Conservation (phyloP, 2,329 filamentous ascomycete genomes). For the Bipolaris victoriae region DNA sequence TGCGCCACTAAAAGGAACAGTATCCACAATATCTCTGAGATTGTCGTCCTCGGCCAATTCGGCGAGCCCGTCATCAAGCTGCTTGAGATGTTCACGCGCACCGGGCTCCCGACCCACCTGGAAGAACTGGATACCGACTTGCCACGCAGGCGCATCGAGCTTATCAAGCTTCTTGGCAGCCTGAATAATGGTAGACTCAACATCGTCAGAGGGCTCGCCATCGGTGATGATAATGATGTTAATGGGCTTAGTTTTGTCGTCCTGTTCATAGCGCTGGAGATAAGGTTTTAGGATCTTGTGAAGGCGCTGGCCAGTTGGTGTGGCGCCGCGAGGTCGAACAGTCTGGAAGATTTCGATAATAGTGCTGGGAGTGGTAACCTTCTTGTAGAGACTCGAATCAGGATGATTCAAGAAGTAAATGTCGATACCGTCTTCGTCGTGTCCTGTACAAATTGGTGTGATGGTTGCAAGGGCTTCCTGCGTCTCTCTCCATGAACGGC, state of each 20-base stretch:
- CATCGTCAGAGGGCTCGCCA: constrained; percentile 79
- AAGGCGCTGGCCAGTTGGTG: constrained; percentile 76
- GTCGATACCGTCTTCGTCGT: constrained; percentile 86
- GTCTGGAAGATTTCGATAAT: constrained; percentile 74
- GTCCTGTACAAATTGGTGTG: constrained; percentile 77
- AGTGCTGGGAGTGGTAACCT: constrained; percentile 63
- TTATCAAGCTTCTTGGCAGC: constrained; percentile 73
- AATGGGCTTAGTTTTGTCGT: constrained; percentile 70
- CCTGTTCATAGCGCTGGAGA: constrained; percentile 60
- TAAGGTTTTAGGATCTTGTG: constrained; percentile 76
- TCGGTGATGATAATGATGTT: constrained; percentile 96
- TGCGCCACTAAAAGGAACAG: constrained; percentile 72
- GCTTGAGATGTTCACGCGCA: constrained; percentile 69
- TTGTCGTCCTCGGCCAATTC: constrained; percentile 59
- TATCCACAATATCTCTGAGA: constrained; percentile 89
- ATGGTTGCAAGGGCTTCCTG: constrained; percentile 72
- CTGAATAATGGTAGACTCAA: constrained; percentile 68
- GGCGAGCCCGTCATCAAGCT: constrained; percentile 76
- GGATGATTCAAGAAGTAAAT: constrained; percentile 85
- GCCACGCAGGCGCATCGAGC: constrained; percentile 74
- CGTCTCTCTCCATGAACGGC: constrained; percentile 77
- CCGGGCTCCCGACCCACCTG: constrained; percentile 78
- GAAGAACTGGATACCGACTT: constrained; percentile 95
- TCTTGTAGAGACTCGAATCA: constrained; percentile 65
- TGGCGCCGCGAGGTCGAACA: constrained; percentile 69